Percentiles rank a stretch among this genome's conserved stretches.
These are phyloP conservation scores for Elsinoe arachidis DNA, from an alignment of 2,329 filamentous ascomycete genomes.

Conservation along the genomic window DNA sequence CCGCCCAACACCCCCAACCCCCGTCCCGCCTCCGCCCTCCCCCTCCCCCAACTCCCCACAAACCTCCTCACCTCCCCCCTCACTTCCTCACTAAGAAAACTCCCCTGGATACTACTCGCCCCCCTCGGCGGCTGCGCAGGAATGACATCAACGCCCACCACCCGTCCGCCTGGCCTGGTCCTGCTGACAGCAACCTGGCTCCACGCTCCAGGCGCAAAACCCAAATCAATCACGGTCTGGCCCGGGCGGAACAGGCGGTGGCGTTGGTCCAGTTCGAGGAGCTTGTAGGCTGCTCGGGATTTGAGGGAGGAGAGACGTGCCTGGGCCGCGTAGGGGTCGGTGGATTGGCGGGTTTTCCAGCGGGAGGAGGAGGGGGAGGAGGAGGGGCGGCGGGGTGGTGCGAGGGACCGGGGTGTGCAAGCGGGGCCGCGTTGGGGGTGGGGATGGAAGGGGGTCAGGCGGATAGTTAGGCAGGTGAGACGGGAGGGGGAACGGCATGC, in stretches of 20 bases:
- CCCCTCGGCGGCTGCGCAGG: constrained; percentile 84
- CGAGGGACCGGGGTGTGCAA: constrained; percentile 23
- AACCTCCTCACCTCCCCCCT: constrained; percentile 69
- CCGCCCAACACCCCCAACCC: constrained; percentile 20
- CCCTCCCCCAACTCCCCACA: constrained; percentile 55
- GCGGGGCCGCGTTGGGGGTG: constrained; percentile 22
- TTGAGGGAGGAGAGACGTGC: constrained; percentile 75
- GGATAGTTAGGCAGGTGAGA: neutral
- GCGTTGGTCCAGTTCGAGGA: constrained; percentile 80
- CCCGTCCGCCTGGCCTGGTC: constrained; percentile 65
- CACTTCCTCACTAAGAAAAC: constrained; percentile 72
- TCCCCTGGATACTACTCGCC: constrained; percentile 89
- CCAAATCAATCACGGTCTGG: constrained; percentile 83
- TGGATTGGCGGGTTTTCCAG: constrained; percentile 74
- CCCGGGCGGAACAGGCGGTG: constrained; percentile 69
- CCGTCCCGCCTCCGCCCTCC: constrained; percentile 37
- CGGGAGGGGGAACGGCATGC: neutral
- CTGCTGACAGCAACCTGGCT: constrained; percentile 71
- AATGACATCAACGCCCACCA: constrained; percentile 89
- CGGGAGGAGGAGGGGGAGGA: constrained; percentile 54
- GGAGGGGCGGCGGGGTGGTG: constrained; percentile 16
- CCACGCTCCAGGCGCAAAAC: constrained; percentile 64
- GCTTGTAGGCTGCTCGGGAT: constrained; percentile 86
- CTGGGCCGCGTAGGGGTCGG: constrained; percentile 62
- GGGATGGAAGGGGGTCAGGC: neutral